A percentile compares a stretch with the other conserved stretches of the same genome.
Conservation (phyloP, 2,329 filamentous ascomycete genomes). For the Corniculantispora saksenae region DNA sequence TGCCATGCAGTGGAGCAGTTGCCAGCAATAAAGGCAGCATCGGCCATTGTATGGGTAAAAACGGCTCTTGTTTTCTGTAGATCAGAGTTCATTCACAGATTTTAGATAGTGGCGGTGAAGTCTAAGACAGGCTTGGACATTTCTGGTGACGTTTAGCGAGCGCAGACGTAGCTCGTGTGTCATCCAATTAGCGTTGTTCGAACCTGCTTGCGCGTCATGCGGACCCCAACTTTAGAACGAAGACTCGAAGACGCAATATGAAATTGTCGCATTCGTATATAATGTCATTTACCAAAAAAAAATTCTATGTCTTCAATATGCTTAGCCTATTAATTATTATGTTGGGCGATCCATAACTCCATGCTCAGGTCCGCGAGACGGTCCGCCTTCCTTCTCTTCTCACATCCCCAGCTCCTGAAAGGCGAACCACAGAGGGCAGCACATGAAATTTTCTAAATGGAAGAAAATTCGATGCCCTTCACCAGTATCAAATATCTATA, state of each 20-base stretch:
- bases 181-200: constrained; percentile 10
- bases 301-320: no score
- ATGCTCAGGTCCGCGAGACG: no score
- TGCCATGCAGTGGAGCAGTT: neutral
- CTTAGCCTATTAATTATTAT: no score
- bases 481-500: neutral
- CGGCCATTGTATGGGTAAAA: no score
- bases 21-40: neutral
- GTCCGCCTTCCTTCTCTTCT: no score
- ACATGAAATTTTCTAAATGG: neutral
- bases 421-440: neutral
- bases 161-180: neutral
- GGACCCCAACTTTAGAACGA: neutral
- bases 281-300: no score
- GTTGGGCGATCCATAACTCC: no score
- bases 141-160: constrained; percentile 15
- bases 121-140: neutral
- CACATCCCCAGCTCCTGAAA: no score
- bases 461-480: neutral
- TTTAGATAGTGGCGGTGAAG: neutral
- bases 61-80: neutral
- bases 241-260: neutral
- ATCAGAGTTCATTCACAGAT: neutral
- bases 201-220: neutral
- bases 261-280: neutral